Evolutionary conservation across 1,139 yeast species (phyloP).

Genomic region (Nakaseomyces uthaithaninus): DNA sequence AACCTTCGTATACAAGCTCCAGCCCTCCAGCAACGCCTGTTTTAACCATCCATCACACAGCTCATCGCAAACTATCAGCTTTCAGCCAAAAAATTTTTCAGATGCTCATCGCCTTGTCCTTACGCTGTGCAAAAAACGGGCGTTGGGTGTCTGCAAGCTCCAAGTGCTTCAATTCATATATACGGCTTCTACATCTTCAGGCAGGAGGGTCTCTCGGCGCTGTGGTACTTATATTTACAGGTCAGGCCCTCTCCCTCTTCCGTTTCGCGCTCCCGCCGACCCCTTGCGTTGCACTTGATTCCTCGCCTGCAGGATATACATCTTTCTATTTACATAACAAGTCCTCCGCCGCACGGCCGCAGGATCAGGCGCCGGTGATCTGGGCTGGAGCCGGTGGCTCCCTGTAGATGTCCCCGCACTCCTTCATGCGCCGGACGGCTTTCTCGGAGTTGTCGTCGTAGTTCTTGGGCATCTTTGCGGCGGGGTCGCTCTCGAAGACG

Average conservation of each 20-base stretch:
- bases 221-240: too few relatives aligned
- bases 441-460: slow-evolving; percentile 31
- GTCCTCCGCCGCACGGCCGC: too few relatives aligned
- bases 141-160: too few relatives aligned
- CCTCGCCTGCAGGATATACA: too few relatives aligned
- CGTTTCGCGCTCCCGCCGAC: background rate
- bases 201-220: too few relatives aligned
- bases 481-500: slow-evolving; percentile 54
- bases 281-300: background rate
- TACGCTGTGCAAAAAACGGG: background rate
- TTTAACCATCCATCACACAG: too few relatives aligned
- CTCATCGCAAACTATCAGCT: too few relatives aligned
- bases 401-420: slow-evolving; percentile 46
- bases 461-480: slow-evolving; percentile 34
- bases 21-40: too few relatives aligned
- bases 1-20: too few relatives aligned
- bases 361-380: too few relatives aligned
- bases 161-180: too few relatives aligned
- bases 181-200: too few relatives aligned
- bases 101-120: slow-evolving; percentile 1
- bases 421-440: slow-evolving; percentile 40
- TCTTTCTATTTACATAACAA: background rate
- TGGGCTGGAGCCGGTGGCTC: slow-evolving; percentile 24
- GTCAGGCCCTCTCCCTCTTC: background rate
- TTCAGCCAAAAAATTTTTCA: background rate